phyloP scores from a whole-genome alignment of 2,329 filamentous ascomycete genomes.

The Leptodontidium sp. region DNA sequence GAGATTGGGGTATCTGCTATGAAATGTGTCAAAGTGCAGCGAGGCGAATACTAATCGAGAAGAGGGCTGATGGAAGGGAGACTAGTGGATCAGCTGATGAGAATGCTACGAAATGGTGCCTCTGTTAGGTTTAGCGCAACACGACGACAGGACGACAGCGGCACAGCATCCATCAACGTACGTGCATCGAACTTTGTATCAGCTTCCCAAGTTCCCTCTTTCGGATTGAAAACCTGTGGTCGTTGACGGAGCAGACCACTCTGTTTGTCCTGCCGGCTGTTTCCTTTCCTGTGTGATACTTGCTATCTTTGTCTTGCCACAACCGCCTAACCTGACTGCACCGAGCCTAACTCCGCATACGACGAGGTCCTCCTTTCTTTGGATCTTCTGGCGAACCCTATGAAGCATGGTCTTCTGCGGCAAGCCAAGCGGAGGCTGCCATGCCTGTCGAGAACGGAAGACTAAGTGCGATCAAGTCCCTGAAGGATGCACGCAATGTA shows the following conservation, averaged over 20 bases:
- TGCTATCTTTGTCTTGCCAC: neutral
- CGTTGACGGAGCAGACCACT: neutral
- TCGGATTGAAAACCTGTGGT: neutral
- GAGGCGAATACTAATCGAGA: neutral
- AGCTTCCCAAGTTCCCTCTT: conserved; percentile 12
- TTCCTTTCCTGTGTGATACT: neutral
- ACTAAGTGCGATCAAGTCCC: conserved; percentile 63
- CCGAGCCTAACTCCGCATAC: neutral
- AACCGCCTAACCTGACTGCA: neutral
- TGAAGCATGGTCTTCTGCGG: conserved; percentile 63
- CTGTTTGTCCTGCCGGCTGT: neutral
- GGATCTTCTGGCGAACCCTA: neutral
- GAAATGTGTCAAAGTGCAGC: neutral
- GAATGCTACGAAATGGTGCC: conserved; percentile 6
- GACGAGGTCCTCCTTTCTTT: neutral
- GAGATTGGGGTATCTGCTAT: neutral
- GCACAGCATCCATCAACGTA: neutral
- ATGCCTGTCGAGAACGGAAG: conserved; percentile 63
- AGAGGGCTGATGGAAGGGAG: too few relatives aligned
- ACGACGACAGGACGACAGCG: neutral
- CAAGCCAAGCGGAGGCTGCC: conserved; percentile 64
- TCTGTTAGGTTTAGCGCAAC: conserved; percentile 8
- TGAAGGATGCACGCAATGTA: conserved; percentile 62
- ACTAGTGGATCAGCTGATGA: neutral
- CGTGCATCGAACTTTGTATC: neutral